Evolutionary conservation across 1,139 yeast genomes (phyloP).

Genomic region (Wickerhamiella infanticola): DNA sequence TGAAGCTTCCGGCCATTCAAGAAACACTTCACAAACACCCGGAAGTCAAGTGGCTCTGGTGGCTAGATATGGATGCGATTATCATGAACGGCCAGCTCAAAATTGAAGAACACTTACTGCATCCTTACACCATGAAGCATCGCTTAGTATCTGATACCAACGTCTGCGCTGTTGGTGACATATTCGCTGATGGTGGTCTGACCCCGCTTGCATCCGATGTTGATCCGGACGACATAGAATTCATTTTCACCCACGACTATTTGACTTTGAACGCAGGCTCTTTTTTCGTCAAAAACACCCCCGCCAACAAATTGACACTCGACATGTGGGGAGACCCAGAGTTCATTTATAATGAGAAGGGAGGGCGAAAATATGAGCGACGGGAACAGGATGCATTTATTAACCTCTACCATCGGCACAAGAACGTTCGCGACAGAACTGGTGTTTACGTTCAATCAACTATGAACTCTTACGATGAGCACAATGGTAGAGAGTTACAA

Average conservation of each 20-base stretch:
- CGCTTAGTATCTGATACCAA: slow-evolving; percentile 15
- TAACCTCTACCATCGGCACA: slow-evolving; percentile 10
- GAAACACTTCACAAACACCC: slow-evolving; percentile 19
- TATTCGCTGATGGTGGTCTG: slow-evolving; percentile 11
- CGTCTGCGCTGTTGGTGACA: slow-evolving; percentile 10
- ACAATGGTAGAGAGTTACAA: neutral
- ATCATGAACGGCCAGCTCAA: slow-evolving; percentile 21
- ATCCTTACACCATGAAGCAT: slow-evolving; percentile 17
- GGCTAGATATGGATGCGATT: slow-evolving; percentile 23
- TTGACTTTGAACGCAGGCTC: slow-evolving; percentile 26
- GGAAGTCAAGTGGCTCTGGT: slow-evolving; percentile 25
- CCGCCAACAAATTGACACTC: slow-evolving; percentile 14
- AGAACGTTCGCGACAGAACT: slow-evolving; percentile 12
- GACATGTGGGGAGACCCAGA: slow-evolving; percentile 18
- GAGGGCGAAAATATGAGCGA: slow-evolving; percentile 4
- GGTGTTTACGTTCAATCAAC: slow-evolving; percentile 15
- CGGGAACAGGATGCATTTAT: slow-evolving; percentile 14
- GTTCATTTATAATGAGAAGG: slow-evolving; percentile 4
- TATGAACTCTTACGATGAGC: slow-evolving; percentile 14
- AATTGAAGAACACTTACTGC: slow-evolving; percentile 20
- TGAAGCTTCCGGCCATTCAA: slow-evolving; percentile 20
- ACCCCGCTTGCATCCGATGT: slow-evolving; percentile 13
- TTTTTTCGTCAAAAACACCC: slow-evolving; percentile 21
- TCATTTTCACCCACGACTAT: slow-evolving; percentile 20
- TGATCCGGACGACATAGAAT: slow-evolving; percentile 15